Evolutionary conservation across 345 rosid species (phyloP), one percentile per base, ranked within the genome.

Genomic region (Syzygium jambos): DNA sequence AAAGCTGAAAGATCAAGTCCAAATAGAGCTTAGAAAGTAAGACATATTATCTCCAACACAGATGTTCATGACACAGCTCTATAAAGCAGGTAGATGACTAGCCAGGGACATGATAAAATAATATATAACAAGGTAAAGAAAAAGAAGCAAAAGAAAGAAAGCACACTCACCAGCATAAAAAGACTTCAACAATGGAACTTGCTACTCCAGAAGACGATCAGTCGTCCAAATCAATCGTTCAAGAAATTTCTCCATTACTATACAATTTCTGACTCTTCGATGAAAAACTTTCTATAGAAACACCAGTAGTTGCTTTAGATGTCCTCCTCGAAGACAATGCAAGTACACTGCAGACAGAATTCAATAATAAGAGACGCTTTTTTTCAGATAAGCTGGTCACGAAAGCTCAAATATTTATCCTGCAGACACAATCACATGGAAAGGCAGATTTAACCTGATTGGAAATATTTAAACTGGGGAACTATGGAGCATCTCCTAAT

Each of bases 381-480:
- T 12, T 54, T 19, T 56, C 19, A 52, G 25, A 59, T 59, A 34
- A 46, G 38, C 8, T 25, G 14, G 38, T 63, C 68, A 7, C 1
- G 56, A 55, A 13, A 29, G 53, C 80, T 87, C 86, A 52, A 57
- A 61, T 29, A 15, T 30, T 30, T 65, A 65, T 65, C 85, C 85
- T 82, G 54, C 87, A 88, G 54, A 87, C 49, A 86, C 86, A 84
- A 84, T 53, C 63, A 51, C 49, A 84, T 53, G 51, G 63, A 55
- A 84, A 30, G 56, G 25, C 17, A 73, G 34, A 34, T 34, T 85
- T 85, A 96, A 38, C 99, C 99, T 95, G 92, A 96, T 98, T 80
- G 99, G 99, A 89, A 98, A 96, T 96, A 98, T 86, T 96, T 95
- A 93, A 98, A 98, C 88, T 98, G 97, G 65, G 99, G 98, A 89